Conservation (phyloP, 1,139 yeast species). For the Zygosaccharomyces pseudobailii region DNA sequence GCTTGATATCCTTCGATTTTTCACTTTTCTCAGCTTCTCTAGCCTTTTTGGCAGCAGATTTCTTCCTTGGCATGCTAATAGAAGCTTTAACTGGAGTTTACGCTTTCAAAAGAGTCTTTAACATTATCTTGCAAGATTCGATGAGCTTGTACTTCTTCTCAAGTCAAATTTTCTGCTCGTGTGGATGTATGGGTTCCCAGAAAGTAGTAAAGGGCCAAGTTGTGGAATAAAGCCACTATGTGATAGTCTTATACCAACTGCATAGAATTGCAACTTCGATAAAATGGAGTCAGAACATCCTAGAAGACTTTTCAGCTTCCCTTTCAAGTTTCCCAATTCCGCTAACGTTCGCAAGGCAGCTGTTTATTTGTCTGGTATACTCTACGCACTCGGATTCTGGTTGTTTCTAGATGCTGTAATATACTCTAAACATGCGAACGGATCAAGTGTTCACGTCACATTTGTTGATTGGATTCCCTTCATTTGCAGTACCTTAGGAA, state of each 20-base stretch:
- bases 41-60: constrained; percentile 79
- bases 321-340: constrained; percentile 60
- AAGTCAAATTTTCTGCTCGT: constrained; percentile 5
- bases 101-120: neutral
- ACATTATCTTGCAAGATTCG: constrained; percentile 4
- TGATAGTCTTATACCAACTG: neutral
- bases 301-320: constrained; percentile 47
- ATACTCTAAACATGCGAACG: constrained; percentile 79
- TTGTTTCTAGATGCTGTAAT: constrained; percentile 82
- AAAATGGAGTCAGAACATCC: constrained; percentile 20
- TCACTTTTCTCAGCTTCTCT: constrained; percentile 42
- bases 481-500: constrained; percentile 82
- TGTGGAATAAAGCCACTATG: neutral
- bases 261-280: neutral
- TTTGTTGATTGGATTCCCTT: constrained; percentile 95
- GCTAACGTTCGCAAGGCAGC: constrained; percentile 69
- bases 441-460: constrained; percentile 78
- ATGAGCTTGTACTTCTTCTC: constrained; percentile 10
- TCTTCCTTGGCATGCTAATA: constrained; percentile 76
- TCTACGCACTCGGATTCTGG: constrained; percentile 87
- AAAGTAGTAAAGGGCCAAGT: neutral
- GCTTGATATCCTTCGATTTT: constrained; percentile 10
- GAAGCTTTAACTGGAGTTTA: neutral
- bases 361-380: constrained; percentile 35
- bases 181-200: constrained; percentile 4